Percentiles rank a stretch among this genome's conserved stretches.
phyloP scores from a whole-genome alignment of 2,329 filamentous ascomycete genomes.

The Ceratocystis destructans region DNA sequence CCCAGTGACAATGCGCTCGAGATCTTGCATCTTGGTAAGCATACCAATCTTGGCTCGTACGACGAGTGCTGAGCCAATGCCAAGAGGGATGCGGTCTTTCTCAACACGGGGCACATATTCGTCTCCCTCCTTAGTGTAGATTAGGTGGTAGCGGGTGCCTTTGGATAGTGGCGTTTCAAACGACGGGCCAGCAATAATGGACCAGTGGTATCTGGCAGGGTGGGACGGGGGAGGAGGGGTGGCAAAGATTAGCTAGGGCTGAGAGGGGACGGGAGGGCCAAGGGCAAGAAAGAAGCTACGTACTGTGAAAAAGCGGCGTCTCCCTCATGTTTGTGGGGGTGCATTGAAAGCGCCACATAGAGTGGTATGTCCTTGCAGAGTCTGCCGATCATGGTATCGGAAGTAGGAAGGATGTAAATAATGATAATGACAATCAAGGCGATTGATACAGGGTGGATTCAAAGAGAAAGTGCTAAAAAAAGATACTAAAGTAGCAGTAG shows the following conservation, averaged over 20 bases:
- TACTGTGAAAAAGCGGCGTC: conserved; percentile 16
- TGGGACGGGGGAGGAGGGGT: background rate
- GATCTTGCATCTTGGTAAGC: conserved; percentile 14
- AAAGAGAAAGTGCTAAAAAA: background rate
- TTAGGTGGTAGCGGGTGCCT: conserved; percentile 17
- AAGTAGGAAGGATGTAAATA: background rate
- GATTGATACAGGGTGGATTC: background rate
- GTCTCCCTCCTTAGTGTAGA: conserved; percentile 7
- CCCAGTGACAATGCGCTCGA: conserved; percentile 15
- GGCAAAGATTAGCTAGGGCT: background rate
- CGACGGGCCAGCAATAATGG: conserved; percentile 14
- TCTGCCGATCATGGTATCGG: conserved; percentile 5
- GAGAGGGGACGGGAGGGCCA: background rate
- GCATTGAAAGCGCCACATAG: conserved; percentile 18
- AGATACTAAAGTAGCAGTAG: background rate
- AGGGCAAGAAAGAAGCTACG: background rate
- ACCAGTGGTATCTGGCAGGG: conserved; percentile 15
- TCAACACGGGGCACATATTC: conserved; percentile 14
- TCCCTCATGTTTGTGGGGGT: conserved; percentile 13
- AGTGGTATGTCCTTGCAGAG: conserved; percentile 11
- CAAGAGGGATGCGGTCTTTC: conserved; percentile 16
- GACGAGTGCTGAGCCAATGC: conserved; percentile 14
- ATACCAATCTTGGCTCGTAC: conserved; percentile 15
- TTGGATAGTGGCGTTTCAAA: conserved; percentile 17
- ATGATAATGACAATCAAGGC: background rate